Evolutionary conservation across 495 filamentous ascomycete species (phyloP).

Genomic region (Penicillium bovifimosum): DNA sequence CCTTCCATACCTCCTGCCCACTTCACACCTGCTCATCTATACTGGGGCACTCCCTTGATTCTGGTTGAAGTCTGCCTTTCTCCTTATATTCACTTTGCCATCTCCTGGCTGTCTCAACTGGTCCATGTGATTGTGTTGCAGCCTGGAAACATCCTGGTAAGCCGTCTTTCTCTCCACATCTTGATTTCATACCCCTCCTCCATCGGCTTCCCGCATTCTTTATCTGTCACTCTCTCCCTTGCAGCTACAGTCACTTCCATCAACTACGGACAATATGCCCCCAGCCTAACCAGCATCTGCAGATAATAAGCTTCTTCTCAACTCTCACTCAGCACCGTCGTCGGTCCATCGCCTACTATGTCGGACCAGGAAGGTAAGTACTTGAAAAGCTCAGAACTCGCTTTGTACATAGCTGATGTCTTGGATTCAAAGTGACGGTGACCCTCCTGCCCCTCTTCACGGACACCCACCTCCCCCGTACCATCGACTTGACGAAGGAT

Average conservation of each 20-base stretch:
- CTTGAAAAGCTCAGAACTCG: not conserved
- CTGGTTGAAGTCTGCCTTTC: not conserved
- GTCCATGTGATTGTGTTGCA: constrained; percentile 1
- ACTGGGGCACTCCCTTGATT: not conserved
- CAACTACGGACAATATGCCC: not conserved
- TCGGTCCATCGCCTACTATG: constrained; percentile 18
- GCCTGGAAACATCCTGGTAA: constrained; percentile 8
- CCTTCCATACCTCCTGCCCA: not conserved
- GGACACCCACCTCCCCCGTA: constrained; percentile 28
- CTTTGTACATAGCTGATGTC: constrained; percentile 9
- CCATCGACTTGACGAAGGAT: constrained; percentile 25
- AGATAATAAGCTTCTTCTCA: not conserved
- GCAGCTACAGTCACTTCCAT: not conserved
- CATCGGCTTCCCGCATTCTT: constrained; percentile 1
- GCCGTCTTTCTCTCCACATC: constrained; percentile 6
- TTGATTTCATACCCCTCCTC: constrained; percentile 9
- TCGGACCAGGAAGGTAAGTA: constrained; percentile 20
- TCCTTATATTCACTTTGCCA: not conserved
- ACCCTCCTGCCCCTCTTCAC: constrained; percentile 1
- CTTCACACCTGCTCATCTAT: not conserved
- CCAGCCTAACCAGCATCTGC: not conserved
- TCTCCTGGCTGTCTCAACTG: not conserved
- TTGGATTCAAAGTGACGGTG: constrained; percentile 16
- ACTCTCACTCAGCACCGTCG: not conserved
- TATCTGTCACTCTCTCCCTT: not conserved